Evolutionary conservation across 441 rosid genomes (phyloP).

Genomic region (Populus trichocarpa): DNA sequence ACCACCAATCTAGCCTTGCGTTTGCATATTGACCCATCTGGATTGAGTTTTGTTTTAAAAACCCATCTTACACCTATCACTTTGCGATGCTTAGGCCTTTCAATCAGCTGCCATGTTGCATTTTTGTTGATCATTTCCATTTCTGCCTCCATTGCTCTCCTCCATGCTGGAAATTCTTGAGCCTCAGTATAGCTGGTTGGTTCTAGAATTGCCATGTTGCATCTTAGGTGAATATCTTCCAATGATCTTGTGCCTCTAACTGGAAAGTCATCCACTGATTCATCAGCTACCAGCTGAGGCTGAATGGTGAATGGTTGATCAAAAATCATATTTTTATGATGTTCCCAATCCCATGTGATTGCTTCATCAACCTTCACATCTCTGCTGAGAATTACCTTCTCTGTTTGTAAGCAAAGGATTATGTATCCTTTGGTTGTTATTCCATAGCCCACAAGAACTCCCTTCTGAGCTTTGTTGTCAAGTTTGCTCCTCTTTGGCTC

Average conservation of each 20-base stretch:
- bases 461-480: not conserved
- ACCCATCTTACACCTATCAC: not conserved
- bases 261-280: not conserved
- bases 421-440: not conserved
- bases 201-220: not conserved
- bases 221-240: not conserved
- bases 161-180: not conserved
- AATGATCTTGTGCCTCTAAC: not conserved
- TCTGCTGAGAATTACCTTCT: not conserved
- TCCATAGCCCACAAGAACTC: not conserved
- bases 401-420: not conserved
- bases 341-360: not conserved
- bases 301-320: not conserved
- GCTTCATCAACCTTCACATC: not conserved
- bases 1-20: not conserved
- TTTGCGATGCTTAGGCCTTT: not conserved
- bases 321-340: not conserved
- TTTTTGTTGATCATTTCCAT: not conserved
- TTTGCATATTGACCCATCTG: not conserved
- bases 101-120: not conserved
- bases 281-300: not conserved
- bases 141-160: not conserved
- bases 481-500: not conserved
- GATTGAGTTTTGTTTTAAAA: not conserved
- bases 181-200: not conserved